Evolutionary conservation across 805 yeast species (phyloP).

Genomic region (Myxozyma melibiosi): DNA sequence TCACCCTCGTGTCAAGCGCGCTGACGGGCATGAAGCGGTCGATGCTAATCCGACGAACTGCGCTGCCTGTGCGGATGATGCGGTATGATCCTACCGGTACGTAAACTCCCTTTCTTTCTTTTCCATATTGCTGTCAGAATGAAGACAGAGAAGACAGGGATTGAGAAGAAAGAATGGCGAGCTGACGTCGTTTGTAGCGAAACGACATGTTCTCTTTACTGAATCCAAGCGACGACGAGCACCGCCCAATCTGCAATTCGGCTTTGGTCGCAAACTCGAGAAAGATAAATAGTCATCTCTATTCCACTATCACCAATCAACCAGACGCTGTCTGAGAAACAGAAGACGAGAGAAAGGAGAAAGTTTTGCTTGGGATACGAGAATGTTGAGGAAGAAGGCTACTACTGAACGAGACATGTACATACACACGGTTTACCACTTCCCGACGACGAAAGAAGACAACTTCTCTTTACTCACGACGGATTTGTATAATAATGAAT

Average conservation of each 20-base stretch:
- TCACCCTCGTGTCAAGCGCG: slow-evolving; percentile 85
- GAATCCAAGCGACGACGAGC: slow-evolving; percentile 87
- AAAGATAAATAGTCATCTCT: no score
- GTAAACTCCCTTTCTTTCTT: slow-evolving; percentile 37
- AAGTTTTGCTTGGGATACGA: no score
- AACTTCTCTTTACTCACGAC: no score
- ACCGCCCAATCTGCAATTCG: slow-evolving; percentile 35
- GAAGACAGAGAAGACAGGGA: no score
- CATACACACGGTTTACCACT: no score
- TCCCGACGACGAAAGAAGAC: no score
- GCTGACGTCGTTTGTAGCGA: slow-evolving; percentile 47
- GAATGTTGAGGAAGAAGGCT: no score
- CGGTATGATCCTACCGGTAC: slow-evolving; percentile 76
- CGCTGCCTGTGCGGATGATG: slow-evolving; percentile 76
- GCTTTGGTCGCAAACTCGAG: slow-evolving; percentile 31
- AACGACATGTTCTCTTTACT: slow-evolving; percentile 86
- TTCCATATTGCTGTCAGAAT: not conserved
- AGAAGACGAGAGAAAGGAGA: no score
- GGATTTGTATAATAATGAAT: no score
- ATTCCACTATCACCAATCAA: no score
- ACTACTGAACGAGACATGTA: no score
- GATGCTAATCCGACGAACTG: slow-evolving; percentile 76
- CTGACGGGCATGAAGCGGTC: slow-evolving; percentile 86
- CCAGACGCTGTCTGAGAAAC: no score
- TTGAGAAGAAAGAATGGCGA: not conserved